Conservation (phyloP, 768 basidiomycete species). For the Russula compacta region DNA sequence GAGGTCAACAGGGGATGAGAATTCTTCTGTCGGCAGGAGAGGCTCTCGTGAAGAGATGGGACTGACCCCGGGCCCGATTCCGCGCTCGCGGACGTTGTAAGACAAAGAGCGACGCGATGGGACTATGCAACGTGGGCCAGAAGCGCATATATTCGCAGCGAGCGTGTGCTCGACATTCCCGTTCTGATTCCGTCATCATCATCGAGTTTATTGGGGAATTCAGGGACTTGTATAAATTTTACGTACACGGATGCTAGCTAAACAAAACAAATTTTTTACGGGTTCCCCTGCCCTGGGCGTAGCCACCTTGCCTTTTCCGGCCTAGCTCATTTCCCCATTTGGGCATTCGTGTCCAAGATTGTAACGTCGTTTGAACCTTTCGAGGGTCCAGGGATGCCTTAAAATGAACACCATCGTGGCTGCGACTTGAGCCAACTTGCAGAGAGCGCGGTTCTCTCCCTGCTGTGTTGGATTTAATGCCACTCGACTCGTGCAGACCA, state of each 20-base stretch:
- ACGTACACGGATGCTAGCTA: no score
- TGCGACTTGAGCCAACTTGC: neutral
- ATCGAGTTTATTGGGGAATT: no score
- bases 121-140: neutral
- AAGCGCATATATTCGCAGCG: neutral
- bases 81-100: no score
- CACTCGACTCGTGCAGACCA: no score
- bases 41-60: neutral
- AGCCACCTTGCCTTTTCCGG: neutral
- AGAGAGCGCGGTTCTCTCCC: no score
- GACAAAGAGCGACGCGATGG: no score
- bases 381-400: neutral
- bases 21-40: neutral
- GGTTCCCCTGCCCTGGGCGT: neutral
- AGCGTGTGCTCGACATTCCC: neutral
- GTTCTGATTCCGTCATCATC: neutral
- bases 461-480: no score
- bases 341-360: neutral
- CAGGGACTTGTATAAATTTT: no score
- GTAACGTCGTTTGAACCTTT: conserved; percentile 2
- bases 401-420: neutral
- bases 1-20: neutral
- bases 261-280: no score
- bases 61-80: neutral
- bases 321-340: neutral